phyloP scores from a whole-genome alignment of 208 protist genomes.

The Paratrypanosoma confusum region DNA sequence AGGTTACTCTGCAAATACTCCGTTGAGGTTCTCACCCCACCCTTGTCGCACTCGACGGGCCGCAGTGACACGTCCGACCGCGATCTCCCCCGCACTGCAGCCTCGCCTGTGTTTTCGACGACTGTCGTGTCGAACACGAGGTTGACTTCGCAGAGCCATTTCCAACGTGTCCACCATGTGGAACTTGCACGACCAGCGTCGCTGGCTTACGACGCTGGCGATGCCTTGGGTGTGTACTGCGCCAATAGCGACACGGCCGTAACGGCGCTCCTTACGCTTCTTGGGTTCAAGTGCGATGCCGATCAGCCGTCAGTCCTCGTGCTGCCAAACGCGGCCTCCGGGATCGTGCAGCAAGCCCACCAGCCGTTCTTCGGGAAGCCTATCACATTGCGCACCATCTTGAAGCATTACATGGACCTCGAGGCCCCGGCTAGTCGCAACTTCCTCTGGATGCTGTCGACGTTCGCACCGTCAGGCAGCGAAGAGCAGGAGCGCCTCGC shows the following conservation, averaged over 20 bases:
- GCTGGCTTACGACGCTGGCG: slow-evolving; percentile 57
- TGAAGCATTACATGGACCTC: slow-evolving; percentile 69
- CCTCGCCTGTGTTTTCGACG: slow-evolving; percentile 2
- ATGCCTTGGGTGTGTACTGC: slow-evolving; percentile 71
- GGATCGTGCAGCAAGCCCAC: slow-evolving; percentile 23
- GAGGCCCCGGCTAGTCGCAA: slow-evolving; percentile 60
- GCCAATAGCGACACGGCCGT: slow-evolving; percentile 37
- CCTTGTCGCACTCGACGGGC: no score
- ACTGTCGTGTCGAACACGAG: not conserved
- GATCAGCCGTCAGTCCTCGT: slow-evolving; percentile 37
- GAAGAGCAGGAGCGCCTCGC: slow-evolving; percentile 51
- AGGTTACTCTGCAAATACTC: no score
- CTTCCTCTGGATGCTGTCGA: slow-evolving; percentile 72
- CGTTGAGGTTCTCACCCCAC: no score
- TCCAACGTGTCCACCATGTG: slow-evolving; percentile 5
- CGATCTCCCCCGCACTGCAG: no score
- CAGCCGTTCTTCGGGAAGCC: slow-evolving; percentile 41
- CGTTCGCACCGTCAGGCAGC: slow-evolving; percentile 6
- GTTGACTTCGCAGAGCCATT: not conserved
- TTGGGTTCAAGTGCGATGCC: slow-evolving; percentile 13
- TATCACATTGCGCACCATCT: slow-evolving; percentile 34
- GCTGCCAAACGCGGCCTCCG: slow-evolving; percentile 24
- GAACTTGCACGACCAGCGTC: not conserved
- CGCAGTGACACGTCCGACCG: no score
- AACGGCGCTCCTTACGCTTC: slow-evolving; percentile 32